Evolutionary conservation across 768 basidiomycete species (phyloP).

Genomic region (Tylopilus rubrobrunneus): DNA sequence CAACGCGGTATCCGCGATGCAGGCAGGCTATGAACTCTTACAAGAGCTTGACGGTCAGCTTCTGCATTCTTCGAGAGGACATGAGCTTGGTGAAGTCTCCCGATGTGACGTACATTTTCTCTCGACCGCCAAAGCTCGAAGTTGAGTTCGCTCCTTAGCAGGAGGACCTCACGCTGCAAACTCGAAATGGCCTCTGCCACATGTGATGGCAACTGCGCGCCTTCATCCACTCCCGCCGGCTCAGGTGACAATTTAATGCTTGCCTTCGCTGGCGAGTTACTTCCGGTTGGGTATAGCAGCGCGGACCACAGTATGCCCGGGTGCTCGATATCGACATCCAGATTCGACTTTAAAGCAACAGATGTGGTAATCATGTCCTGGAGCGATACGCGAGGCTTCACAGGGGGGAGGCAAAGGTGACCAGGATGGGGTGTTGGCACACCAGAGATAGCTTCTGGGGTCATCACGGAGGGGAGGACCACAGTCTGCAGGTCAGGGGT

Average conservation of each 20-base stretch:
- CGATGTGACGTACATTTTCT: conserved; percentile 79
- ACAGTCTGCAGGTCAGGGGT: conserved; percentile 5
- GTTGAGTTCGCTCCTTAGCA: conserved; percentile 78
- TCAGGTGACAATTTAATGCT: conserved; percentile 18
- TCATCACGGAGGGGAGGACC: conserved; percentile 6
- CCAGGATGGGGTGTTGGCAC: conserved; percentile 31
- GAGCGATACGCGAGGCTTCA: conserved; percentile 49
- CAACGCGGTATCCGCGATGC: conserved; percentile 1
- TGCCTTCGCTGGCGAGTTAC: conserved; percentile 26
- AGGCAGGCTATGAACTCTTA: conserved; percentile 34
- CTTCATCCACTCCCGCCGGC: conserved; percentile 6
- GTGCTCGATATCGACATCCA: conserved; percentile 58
- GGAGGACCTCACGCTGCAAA: conserved; percentile 70
- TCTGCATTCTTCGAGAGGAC: conserved; percentile 73
- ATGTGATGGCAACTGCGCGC: conserved; percentile 38
- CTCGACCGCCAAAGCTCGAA: conserved; percentile 82
- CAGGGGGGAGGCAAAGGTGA: conserved; percentile 33
- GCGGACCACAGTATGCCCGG: conserved; percentile 51
- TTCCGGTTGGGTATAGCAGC: conserved; percentile 36
- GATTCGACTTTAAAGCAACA: conserved; percentile 66
- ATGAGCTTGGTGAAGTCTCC: conserved; percentile 71
- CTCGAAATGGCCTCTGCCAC: conserved; percentile 63
- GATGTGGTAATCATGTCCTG: conserved; percentile 73
- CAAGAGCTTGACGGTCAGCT: conserved; percentile 76
- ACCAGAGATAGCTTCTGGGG: conserved; percentile 22